Evolutionary conservation across 129 eudicot genomes (phyloP).

Genomic region (Saposhnikovia divaricata): DNA sequence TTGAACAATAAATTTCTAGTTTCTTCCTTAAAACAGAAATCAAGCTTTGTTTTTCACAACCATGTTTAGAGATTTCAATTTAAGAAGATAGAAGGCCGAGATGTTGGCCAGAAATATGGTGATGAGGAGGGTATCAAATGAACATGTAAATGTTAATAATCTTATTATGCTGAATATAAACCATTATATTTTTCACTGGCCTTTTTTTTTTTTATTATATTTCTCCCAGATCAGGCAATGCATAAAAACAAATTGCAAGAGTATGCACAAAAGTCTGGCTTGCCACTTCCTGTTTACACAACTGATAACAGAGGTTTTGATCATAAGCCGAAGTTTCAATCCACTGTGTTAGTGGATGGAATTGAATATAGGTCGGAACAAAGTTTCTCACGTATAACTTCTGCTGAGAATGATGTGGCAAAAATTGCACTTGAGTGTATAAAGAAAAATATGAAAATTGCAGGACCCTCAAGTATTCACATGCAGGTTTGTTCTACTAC

Average conservation of each 20-base stretch:
- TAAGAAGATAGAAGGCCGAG: too few relatives aligned
- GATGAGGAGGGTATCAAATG: too few relatives aligned
- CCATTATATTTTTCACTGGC: too few relatives aligned
- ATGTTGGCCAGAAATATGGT: too few relatives aligned
- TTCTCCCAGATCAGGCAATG: conserved; percentile 14
- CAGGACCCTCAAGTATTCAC: conserved; percentile 4
- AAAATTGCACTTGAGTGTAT: conserved; percentile 21
- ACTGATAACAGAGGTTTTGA: conserved; percentile 22
- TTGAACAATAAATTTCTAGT: too few relatives aligned
- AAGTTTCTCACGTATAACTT: conserved; percentile 2
- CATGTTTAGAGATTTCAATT: too few relatives aligned
- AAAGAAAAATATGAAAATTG: not conserved
- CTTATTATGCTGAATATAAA: too few relatives aligned
- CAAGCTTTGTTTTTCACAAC: too few relatives aligned
- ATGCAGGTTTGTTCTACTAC: conserved; percentile 8
- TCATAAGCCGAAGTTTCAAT: conserved; percentile 23
- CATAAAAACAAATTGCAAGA: conserved; percentile 30
- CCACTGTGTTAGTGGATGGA: conserved; percentile 23
- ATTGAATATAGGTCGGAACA: conserved; percentile 10
- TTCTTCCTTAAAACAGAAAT: too few relatives aligned
- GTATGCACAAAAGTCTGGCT: conserved; percentile 20
- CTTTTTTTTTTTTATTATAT: not conserved
- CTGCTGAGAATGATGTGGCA: conserved; percentile 42
- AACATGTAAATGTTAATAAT: too few relatives aligned
- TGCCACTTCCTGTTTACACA: conserved; percentile 19